phyloP scores from a whole-genome alignment of 2,329 filamentous ascomycete species.

The Nannizzia gypsea region DNA sequence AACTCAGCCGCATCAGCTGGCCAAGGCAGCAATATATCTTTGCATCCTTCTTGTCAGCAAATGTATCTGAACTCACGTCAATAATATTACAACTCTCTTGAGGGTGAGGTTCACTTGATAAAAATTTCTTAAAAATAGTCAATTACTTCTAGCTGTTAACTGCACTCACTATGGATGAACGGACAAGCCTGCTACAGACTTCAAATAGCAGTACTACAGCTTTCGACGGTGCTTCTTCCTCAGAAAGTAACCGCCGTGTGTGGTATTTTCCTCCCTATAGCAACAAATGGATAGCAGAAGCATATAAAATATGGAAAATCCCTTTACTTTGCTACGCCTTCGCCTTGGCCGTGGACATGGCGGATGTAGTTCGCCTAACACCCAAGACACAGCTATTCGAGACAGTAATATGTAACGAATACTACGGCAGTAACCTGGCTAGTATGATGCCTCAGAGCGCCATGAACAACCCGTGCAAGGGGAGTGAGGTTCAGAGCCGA shows the following conservation, averaged over 20 bases:
- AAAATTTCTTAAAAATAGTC: no score
- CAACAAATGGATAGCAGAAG: background rate
- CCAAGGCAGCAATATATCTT: no score
- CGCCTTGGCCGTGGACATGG: background rate
- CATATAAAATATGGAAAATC: background rate
- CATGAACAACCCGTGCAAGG: background rate
- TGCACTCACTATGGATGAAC: background rate
- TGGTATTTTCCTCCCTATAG: background rate
- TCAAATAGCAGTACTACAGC: background rate
- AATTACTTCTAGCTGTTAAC: no score
- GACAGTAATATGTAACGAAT: background rate
- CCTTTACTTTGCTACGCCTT: background rate
- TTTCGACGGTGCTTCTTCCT: background rate
- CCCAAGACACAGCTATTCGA: conserved; percentile 4
- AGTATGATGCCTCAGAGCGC: background rate
- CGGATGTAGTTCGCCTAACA: background rate
- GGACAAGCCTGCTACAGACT: background rate
- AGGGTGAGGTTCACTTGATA: no score
- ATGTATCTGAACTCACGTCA: no score
- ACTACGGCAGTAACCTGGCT: background rate
- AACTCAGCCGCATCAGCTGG: no score
- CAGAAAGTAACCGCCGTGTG: background rate
- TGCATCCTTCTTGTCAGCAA: no score
- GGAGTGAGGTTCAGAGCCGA: background rate
- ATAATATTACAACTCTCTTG: no score